Evolutionary conservation across 2,329 filamentous ascomycete genomes (phyloP), one percentile per base, ranked within the genome.

Genomic region (Fusarium newnesense): DNA sequence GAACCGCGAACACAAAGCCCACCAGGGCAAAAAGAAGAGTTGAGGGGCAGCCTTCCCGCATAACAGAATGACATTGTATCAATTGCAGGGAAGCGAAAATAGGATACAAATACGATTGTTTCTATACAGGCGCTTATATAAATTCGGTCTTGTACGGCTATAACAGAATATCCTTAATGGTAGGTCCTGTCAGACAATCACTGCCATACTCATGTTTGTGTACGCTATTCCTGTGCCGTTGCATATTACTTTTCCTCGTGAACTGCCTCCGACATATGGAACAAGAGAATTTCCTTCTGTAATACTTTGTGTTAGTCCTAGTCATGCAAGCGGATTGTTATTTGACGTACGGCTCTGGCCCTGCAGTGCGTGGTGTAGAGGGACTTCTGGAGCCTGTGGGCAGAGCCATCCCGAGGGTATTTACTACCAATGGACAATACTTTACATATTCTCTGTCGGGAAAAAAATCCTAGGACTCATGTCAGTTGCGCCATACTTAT

Each of bases 311-410:
- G 21, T 34, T 13, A 50, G 47, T 6, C 9, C 7, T 12, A 3
- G 11, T 13, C 0, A 24, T 18, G 9, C 1, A 3, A 19, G 1
- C 8, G 4, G 10, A 0, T 0, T 24, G 1, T 24, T 2, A 4
- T 13, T 19, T 34, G 16, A 50, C 30, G 15, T 34, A 50, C 30
- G 4, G 47, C 30, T 24, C 30, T 34, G 30, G 30, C 10, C 5
- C 21, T 34, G 15, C 4, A 2, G 3, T 2, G n/a, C 0, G 3
- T 9, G 2, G 15, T 4, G 10, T 5, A 7, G 47, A 34, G 8
- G 3, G 47, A 30, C 30, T 7, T 10, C 21, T 9, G 10, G 21
- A 3, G 21, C 28, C 46, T 12, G 30, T 24, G 15, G 3, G 8
- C 4, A 5, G 7, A 24, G 30, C 30, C 30, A 7, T 5, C 0